Evolutionary conservation across 768 basidiomycete species (phyloP).

Genomic region (Lepiota subincarnata): DNA sequence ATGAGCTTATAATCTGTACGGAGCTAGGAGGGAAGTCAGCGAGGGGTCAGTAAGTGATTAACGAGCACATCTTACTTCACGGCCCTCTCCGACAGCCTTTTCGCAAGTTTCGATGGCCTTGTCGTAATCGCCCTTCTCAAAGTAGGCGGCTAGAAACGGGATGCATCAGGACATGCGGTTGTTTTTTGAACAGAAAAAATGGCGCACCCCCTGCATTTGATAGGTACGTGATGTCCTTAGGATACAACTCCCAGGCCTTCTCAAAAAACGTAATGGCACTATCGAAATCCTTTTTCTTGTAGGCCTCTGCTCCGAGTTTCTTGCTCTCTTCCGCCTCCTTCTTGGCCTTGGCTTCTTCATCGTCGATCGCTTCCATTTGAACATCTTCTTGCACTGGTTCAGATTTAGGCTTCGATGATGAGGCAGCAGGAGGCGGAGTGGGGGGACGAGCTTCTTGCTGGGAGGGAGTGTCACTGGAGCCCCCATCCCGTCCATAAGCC

Average conservation of each 20-base stretch:
- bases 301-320: constrained; percentile 70
- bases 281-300: constrained; percentile 82
- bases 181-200: background rate
- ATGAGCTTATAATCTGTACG: constrained; percentile 93
- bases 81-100: constrained; percentile 95
- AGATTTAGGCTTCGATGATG: constrained; percentile 38
- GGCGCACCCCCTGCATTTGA: constrained; percentile 80
- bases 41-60: background rate
- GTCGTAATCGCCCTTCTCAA: constrained; percentile 90
- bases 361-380: constrained; percentile 64
- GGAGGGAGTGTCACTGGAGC: constrained; percentile 62
- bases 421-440: constrained; percentile 39
- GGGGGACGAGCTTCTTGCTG: constrained; percentile 21
- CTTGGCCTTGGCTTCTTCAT: constrained; percentile 69
- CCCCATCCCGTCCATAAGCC: constrained; percentile 80
- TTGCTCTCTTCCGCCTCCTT: constrained; percentile 78
- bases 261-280: constrained; percentile 72
- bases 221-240: constrained; percentile 90
- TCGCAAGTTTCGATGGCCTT: constrained; percentile 88
- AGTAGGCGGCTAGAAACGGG: constrained; percentile 70
- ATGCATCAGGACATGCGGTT: background rate
- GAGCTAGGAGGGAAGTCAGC: constrained; percentile 37
- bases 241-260: constrained; percentile 90
- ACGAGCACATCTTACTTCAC: constrained; percentile 44
- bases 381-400: constrained; percentile 52